Base-by-base conservation (phyloP, 768 basidiomycete species). In the Pholiota molesta region DNA sequence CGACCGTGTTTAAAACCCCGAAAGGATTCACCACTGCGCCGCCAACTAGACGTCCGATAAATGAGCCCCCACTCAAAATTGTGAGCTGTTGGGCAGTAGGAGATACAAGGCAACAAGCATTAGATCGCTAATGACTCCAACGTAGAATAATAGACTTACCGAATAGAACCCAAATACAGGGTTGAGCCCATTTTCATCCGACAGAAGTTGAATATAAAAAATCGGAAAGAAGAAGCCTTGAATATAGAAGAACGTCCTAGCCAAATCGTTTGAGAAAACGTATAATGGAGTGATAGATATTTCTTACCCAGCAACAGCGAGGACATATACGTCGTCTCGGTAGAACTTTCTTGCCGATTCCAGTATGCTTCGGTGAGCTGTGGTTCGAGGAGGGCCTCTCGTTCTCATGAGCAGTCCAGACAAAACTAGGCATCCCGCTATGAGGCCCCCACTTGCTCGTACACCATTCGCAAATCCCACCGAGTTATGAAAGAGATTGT, bases 181-280 rank as follows among this genome's bases (percentile, higher is more conserved):
- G 29, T 68, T 61, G 29, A 76, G 63, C 1, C 74, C 71, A 52
- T 78, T 78, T 33, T 68, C 52, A 42, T 72, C 58, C 1, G 79
- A 68, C 59, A 77, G 74, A 10, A 80, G 64, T 56, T 82, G 81
- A 8, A 81, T 59, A 60, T 76, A 82, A 68, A 81, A 81, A n/a
- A 51, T 49, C 6, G 58, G 58, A 21, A 37, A 55, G 33, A 55
- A 35, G 11, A 55, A n/a, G 37, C 28, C 53, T 31, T 55, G 28
- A 33, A 55, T 40, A 21, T 51, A 51, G 49, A 51, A 51, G 23
- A 51, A 51, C 23, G 49, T 51, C 49, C 49, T 51, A 23, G 19
- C 14, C 14, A 14, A 6, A 29, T 51, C n/a, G n/a, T n/a, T n/a
- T n/a, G n/a, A n/a, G n/a, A n/a, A n/a, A n/a, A n/a, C n/a, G n/a